Base-by-base conservation (phyloP, 768 basidiomycete species). In the Mycena sanguinolenta region DNA sequence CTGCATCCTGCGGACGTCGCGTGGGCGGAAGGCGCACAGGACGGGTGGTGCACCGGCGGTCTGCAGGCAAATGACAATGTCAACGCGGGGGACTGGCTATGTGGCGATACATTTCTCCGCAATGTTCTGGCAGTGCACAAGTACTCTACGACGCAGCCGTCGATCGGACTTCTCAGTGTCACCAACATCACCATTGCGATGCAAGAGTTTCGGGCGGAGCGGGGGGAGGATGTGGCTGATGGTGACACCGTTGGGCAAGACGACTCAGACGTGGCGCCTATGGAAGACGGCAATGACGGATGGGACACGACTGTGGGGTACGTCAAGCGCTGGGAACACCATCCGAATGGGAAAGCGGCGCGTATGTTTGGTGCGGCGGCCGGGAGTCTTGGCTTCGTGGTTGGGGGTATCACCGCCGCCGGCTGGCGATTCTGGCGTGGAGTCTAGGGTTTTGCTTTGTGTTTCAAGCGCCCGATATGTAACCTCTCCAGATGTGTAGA, bases 101-200 rank as follows among this genome's bases (percentile, higher is more conserved):
- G 90, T 23, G 89, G 89, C n/a, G 88, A 88, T 62, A 81, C 84
- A 21, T 90, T 89, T 65, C 81, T 91, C 64, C 82, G 89, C 72
- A 91, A 89, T 74, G 85, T 87, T 30, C 90, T 90, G 63, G 84
- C 82, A 49, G 81, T 83, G 39, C 87, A 90, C 71, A 84, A 86
- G 34, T 77, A 77, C 49, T 77, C 79, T 34, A 81, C 83, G 39
- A 12, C 39, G 39, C 39, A 39, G 25, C 86, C 88, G 4, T 62
- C 75, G 46, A 80, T 90, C 53, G 89, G 87, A 28, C 78, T 90
- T 17, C 72, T 83, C 73, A 81, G 77, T 59, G 76, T 84, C 49
- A 90, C 86, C 0, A 79, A 89, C 70, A 71, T 82, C 0, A 62
- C 67, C 1, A 32, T 74, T 2, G 80, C 87, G 21, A 71, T 85